Evolutionary conservation across 2,329 filamentous ascomycete species (phyloP).

Genomic region (Fusarium sp.): DNA sequence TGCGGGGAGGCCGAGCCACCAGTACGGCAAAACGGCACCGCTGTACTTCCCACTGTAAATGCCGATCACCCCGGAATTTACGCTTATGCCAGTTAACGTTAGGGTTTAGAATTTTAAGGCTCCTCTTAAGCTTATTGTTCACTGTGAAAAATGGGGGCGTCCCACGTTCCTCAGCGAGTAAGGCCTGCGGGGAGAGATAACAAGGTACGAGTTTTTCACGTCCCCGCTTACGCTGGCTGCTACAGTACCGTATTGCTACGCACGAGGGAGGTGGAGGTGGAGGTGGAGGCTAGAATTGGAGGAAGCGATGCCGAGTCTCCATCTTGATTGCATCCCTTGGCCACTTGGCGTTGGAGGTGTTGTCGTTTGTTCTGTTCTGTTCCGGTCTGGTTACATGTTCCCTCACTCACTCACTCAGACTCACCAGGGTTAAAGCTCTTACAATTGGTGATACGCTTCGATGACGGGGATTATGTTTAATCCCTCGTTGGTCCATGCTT

Average conservation of each 20-base stretch:
- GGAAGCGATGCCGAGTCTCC: conserved; percentile 7
- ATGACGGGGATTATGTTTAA: conserved; percentile 14
- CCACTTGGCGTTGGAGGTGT: conserved; percentile 23
- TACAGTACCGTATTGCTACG: too few relatives aligned
- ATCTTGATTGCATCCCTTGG: conserved; percentile 12
- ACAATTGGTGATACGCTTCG: background rate
- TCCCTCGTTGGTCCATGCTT: conserved; percentile 35
- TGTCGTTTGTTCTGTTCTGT: background rate
- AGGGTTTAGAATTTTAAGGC: conserved; percentile 28
- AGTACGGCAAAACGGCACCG: conserved; percentile 42
- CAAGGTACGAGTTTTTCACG: background rate
- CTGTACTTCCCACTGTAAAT: conserved; percentile 11
- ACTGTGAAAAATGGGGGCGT: conserved; percentile 26
- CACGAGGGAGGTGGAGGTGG: too few relatives aligned
- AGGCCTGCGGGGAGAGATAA: conserved; percentile 1
- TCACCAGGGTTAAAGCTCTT: background rate
- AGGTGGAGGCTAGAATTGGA: conserved; percentile 10
- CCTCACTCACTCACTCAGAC: too few relatives aligned
- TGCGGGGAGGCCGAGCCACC: conserved; percentile 41
- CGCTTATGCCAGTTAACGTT: conserved; percentile 32
- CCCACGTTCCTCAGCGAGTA: background rate
- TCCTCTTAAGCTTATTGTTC: conserved; percentile 31
- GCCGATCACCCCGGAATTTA: conserved; percentile 33
- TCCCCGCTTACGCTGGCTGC: conserved; percentile 6
- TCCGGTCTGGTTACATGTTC: too few relatives aligned